Base-by-base conservation (phyloP, 805 yeast genomes). In the Wickerhamiella qilinensis region DNA sequence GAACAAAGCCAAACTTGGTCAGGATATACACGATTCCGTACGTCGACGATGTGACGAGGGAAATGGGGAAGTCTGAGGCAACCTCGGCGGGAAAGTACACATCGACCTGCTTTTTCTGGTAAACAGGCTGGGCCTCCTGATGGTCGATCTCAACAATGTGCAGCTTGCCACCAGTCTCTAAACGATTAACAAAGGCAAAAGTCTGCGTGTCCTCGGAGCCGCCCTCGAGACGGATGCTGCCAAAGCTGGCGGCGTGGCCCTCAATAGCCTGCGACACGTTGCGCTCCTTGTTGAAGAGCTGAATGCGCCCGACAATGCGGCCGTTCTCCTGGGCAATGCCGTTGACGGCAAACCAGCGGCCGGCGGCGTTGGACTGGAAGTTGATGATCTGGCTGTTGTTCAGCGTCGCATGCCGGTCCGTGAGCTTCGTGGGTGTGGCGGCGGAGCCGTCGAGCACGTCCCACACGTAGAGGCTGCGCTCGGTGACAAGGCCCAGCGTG, bases 1-100 rank as follows among this genome's bases (percentile, higher is more conserved):
- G 97, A 52, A 91, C 85, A 64, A 91, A 91, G 20, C 98, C 98
- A 55, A 81, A 81, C 64, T 93, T 93, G 44, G 98, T 91, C 57
- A 91, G 70, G 48, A 91, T 69, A 60, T 85, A 91, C 45, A 81
- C 68, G 43, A 91, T 73, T 48, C 97, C 97, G 52, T 76, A 91
- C 55, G 72, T 71, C 62, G 80, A 71, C 20, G 94, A 77, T 33
- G 88, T 75, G 57, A 84, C 91, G 45, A 86, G 72, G 38, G 94
- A 73, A 48, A 91, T 85, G 43, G 99, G 99, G 76, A 91, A 91
- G 63, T 91, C 99, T 57, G 80, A 81, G 30, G 81, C 68, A 35
- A 94, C 94, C 63, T 93, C 98, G 20, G 94, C 86, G 27, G 98
- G 98, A 72, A 88, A 85, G 63, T 81, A 91, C 44, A 91, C 76